phyloP scores from a whole-genome alignment of 805 yeast genomes.

The Wickerhamiella parazyma region DNA sequence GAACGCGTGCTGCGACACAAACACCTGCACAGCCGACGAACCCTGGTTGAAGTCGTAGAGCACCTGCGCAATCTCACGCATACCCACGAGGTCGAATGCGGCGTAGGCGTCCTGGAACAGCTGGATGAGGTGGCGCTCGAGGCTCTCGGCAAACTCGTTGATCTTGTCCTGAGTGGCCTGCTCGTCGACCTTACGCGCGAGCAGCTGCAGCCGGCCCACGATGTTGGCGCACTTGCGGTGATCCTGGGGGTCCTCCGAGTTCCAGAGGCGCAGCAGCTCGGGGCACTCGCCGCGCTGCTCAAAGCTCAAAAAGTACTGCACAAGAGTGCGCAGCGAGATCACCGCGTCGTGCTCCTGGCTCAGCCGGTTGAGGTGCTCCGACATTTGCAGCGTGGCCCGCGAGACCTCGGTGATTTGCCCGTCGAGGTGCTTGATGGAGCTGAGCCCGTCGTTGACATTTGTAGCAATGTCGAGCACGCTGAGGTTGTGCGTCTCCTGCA shows the following conservation, averaged over 20 bases:
- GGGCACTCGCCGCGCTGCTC: slow-evolving; percentile 38
- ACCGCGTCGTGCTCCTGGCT: slow-evolving; percentile 65
- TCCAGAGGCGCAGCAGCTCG: slow-evolving; percentile 46
- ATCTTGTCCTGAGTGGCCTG: slow-evolving; percentile 32
- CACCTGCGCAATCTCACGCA: slow-evolving; percentile 62
- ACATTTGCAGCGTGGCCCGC: slow-evolving; percentile 21
- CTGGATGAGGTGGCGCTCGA: slow-evolving; percentile 59
- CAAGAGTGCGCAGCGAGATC: slow-evolving; percentile 53
- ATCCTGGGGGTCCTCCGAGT: slow-evolving; percentile 37
- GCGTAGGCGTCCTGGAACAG: slow-evolving; percentile 65
- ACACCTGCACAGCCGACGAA: slow-evolving; percentile 62
- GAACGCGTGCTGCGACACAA: slow-evolving; percentile 65
- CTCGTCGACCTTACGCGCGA: slow-evolving; percentile 47
- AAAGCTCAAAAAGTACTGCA: slow-evolving; percentile 66
- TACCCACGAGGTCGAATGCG: slow-evolving; percentile 48
- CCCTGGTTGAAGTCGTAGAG: slow-evolving; percentile 77
- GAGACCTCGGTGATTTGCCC: slow-evolving; percentile 22
- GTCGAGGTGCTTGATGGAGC: slow-evolving; percentile 27
- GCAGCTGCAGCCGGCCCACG: slow-evolving; percentile 47
- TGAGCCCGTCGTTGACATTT: slow-evolving; percentile 29
- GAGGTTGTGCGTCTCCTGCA: slow-evolving; percentile 53
- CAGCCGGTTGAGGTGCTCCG: slow-evolving; percentile 23
- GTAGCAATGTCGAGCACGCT: slow-evolving; percentile 45
- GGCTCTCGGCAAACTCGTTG: slow-evolving; percentile 56
- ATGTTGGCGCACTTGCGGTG: slow-evolving; percentile 54